Percentiles rank a stretch among this genome's conserved stretches.
These are phyloP conservation scores for Graphiopsis chlorocephala DNA, from an alignment of 2,329 filamentous ascomycete genomes.

Conservation along the genomic window DNA sequence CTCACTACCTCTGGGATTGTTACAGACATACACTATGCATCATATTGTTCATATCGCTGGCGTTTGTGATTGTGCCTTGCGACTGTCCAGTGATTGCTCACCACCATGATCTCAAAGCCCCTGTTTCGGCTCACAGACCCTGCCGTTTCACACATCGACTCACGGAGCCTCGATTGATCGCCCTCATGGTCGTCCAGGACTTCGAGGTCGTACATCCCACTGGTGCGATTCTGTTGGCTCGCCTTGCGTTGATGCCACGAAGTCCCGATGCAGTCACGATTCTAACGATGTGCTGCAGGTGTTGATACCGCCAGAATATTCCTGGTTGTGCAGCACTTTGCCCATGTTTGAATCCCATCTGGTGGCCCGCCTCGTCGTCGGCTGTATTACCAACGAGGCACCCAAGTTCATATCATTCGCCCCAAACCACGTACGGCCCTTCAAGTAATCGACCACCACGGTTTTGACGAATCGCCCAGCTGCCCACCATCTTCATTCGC, in stretches of 20 bases:
- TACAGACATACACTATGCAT: not conserved
- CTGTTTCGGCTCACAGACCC: not conserved
- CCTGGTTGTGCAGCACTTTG: not conserved
- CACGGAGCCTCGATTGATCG: not conserved
- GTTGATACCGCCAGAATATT: too few species aligned
- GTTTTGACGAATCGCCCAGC: not conserved
- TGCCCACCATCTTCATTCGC: not conserved
- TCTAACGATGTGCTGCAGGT: too few species aligned
- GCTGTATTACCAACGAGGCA: not conserved
- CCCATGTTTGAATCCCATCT: not conserved
- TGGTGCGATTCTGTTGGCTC: not conserved
- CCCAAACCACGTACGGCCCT: not conserved
- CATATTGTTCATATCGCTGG: not conserved
- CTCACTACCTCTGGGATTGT: too few species aligned
- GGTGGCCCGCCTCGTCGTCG: not conserved
- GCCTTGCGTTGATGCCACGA: not conserved
- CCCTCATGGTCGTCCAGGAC: not conserved
- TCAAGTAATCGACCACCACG: constrained; percentile 15
- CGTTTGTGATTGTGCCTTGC: too few species aligned
- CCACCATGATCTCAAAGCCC: not conserved
- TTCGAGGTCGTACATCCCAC: not conserved
- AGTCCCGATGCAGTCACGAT: not conserved
- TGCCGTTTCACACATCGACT: not conserved
- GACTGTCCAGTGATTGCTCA: too few species aligned
- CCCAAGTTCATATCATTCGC: not conserved